Evolutionary conservation across 2,329 filamentous ascomycete genomes (phyloP).

Genomic region (Pezizomycotina sp.): DNA sequence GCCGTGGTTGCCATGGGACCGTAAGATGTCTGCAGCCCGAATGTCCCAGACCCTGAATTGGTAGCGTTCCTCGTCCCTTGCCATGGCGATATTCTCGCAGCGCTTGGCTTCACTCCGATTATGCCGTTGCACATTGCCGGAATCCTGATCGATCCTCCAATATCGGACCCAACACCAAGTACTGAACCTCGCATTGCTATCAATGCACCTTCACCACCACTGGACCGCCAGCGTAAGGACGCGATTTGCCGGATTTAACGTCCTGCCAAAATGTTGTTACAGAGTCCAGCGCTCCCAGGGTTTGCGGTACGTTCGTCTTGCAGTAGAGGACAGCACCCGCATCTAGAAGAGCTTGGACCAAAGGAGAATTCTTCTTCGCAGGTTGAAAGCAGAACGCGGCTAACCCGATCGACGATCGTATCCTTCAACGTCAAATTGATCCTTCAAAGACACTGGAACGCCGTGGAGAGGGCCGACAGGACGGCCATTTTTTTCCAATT

Average conservation of each 20-base stretch:
- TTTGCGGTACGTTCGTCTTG: constrained; percentile 53
- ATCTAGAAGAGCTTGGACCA: constrained; percentile 42
- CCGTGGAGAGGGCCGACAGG: constrained; percentile 50
- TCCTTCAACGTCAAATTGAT: constrained; percentile 48
- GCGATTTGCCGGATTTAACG: constrained; percentile 47
- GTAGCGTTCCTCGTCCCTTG: constrained; percentile 33
- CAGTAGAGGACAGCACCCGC: constrained; percentile 51
- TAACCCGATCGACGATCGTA: constrained; percentile 48
- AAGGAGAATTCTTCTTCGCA: constrained; percentile 38
- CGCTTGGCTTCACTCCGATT: constrained; percentile 37
- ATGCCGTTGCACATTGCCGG: constrained; percentile 37
- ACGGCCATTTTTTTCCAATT: constrained; percentile 34
- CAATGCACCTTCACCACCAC: constrained; percentile 47
- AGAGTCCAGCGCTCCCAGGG: constrained; percentile 39
- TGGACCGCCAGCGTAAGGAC: constrained; percentile 48
- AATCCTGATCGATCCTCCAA: constrained; percentile 35
- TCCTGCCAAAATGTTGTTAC: constrained; percentile 47
- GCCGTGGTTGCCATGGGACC: constrained; percentile 36
- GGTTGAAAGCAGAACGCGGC: constrained; percentile 44
- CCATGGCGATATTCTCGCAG: constrained; percentile 30
- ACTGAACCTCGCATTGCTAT: constrained; percentile 42
- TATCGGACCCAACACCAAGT: constrained; percentile 47
- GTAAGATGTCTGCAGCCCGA: constrained; percentile 34
- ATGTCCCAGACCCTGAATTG: constrained; percentile 38
- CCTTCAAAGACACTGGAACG: constrained; percentile 44